phyloP scores from a whole-genome alignment of 352 stramenopile species.

The Phytophthora sp. region DNA sequence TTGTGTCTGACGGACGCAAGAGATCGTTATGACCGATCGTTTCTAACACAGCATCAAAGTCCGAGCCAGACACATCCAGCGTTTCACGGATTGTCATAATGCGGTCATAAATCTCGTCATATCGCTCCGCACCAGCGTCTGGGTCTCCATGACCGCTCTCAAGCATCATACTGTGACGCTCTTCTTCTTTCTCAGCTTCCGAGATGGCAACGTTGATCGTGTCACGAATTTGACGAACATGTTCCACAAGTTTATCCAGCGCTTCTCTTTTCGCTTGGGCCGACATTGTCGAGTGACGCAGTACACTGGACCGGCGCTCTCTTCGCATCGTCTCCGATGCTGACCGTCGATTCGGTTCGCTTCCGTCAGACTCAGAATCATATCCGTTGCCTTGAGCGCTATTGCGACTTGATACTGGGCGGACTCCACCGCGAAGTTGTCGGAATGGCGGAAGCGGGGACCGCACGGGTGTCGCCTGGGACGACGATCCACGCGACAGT shows the following conservation, averaged over 20 bases:
- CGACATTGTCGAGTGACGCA: constrained; percentile 37
- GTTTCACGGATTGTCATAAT: constrained; percentile 61
- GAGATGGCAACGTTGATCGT: constrained; percentile 73
- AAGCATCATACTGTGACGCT: constrained; percentile 35
- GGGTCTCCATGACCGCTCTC: constrained; percentile 34
- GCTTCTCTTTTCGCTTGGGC: constrained; percentile 46
- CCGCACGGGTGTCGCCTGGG: constrained; percentile 9
- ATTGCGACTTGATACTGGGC: constrained; percentile 23
- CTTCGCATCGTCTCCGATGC: constrained; percentile 16
- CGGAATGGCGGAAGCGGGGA: constrained; percentile 33
- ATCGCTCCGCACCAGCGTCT: constrained; percentile 32
- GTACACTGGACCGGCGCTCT: constrained; percentile 19
- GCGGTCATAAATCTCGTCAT: constrained; percentile 55
- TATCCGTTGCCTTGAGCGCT: constrained; percentile 19
- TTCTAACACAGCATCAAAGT: constrained; percentile 55
- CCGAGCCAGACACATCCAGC: constrained; percentile 50
- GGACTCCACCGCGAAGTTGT: constrained; percentile 9
- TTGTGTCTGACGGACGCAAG: constrained; percentile 19
- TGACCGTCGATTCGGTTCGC: constrained; percentile 18
- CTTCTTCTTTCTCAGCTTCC: constrained; percentile 56
- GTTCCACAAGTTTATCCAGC: constrained; percentile 60
- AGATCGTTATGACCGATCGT: constrained; percentile 34
- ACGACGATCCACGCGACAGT: constrained; percentile 14
- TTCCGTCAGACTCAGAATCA: constrained; percentile 14
- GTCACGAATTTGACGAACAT: constrained; percentile 72